These are phyloP conservation scores for Nicotiana attenuata DNA, from an alignment of 257 asterid species.

Conservation along the genomic window DNA sequence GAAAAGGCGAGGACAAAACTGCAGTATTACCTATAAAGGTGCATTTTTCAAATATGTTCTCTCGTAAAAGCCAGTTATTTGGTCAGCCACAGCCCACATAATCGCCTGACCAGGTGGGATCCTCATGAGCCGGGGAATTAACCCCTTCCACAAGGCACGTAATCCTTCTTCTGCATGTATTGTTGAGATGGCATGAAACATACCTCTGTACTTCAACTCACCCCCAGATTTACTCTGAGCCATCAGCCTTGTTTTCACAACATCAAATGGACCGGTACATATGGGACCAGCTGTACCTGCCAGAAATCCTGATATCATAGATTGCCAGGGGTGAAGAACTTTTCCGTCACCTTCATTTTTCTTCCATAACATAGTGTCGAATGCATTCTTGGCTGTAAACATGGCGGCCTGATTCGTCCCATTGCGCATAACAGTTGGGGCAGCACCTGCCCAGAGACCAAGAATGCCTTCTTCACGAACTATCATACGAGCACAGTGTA, in stretches of 20 bases:
- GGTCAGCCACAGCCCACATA: constrained; percentile 98
- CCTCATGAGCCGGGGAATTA: constrained; percentile 93
- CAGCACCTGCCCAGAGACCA: constrained; percentile 94
- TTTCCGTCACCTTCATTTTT: constrained; percentile 83
- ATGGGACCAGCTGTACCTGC: constrained; percentile 96
- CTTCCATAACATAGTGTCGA: constrained; percentile 71
- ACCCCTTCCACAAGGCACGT: constrained; percentile 79
- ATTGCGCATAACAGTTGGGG: constrained; percentile 97
- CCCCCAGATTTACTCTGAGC: constrained; percentile 83
- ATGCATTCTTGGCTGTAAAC: constrained; percentile 92
- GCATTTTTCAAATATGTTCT: constrained; percentile 43
- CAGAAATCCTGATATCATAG: constrained; percentile 92
- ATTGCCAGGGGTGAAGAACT: constrained; percentile 82
- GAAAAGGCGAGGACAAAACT: background rate
- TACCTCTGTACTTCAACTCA: constrained; percentile 66
- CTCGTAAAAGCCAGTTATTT: constrained; percentile 81
- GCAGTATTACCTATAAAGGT: constrained; percentile 21
- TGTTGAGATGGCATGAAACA: constrained; percentile 83
- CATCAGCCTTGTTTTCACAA: constrained; percentile 96
- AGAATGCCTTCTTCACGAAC: constrained; percentile 78
- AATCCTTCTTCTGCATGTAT: constrained; percentile 83
- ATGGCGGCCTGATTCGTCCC: constrained; percentile 98
- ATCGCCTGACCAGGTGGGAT: constrained; percentile 99
- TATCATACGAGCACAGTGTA: constrained; percentile 69
- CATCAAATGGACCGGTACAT: constrained; percentile 98